These are phyloP conservation scores for Aspergillus sp. DNA, from an alignment of 2,329 filamentous ascomycete species.

Conservation along the genomic window DNA sequence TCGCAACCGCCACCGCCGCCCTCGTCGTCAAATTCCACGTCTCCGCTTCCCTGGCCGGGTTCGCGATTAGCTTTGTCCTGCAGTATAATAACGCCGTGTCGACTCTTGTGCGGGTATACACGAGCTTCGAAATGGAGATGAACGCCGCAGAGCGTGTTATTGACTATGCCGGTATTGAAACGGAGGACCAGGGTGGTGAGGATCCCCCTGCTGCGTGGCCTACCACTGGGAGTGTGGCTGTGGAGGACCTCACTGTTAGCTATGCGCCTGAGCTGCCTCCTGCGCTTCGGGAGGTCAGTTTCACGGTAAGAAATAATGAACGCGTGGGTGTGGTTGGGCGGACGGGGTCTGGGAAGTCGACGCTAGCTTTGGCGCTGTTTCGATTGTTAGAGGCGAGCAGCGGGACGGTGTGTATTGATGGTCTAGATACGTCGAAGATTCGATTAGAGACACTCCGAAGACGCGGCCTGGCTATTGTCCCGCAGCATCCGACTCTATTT, in stretches of 20 bases:
- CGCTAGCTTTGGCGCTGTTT: no score
- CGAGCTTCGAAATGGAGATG: conserved; percentile 59
- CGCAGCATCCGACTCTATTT: no score
- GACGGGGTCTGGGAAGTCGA: no score
- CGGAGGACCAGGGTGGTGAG: conserved; percentile 17
- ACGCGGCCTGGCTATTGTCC: no score
- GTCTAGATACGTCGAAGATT: no score
- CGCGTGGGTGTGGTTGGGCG: no score
- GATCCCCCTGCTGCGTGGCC: conserved; percentile 31
- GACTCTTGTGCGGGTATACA: conserved; percentile 63
- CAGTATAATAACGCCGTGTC: conserved; percentile 64
- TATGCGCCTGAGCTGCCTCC: conserved; percentile 55
- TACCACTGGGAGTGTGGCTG: conserved; percentile 65
- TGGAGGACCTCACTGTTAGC: conserved; percentile 67
- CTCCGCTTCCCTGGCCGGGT: conserved; percentile 70
- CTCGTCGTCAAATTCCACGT: conserved; percentile 63
- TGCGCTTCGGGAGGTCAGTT: conserved; percentile 39
- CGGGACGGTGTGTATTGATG: no score
- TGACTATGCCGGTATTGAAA: conserved; percentile 46
- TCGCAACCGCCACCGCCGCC: conserved; percentile 62
- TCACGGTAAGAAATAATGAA: conserved; percentile 8
- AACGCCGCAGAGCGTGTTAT: conserved; percentile 46
- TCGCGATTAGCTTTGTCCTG: conserved; percentile 71
- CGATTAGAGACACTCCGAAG: no score
- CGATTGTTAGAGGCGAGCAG: no score